Evolutionary conservation across 139 green algal species (phyloP), one percentile per base, ranked within the genome.

Genomic region (Micractinium sp.): DNA sequence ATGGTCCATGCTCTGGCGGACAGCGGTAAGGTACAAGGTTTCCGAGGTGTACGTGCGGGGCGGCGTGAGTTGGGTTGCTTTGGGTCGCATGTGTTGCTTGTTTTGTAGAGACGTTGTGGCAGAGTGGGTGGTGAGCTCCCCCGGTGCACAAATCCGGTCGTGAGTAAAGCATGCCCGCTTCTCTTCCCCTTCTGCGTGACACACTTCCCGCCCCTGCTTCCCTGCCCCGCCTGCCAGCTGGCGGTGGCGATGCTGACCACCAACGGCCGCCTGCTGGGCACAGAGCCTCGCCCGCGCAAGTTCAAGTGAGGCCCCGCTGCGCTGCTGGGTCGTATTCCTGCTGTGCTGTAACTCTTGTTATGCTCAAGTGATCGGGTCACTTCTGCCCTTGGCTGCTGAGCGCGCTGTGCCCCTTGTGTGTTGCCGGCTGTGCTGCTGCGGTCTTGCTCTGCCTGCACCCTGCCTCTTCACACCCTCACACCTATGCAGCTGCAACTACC

Each of bases 201-300:
- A 13, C 77, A 5, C 27, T 53, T 12, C 20, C 23, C 18, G 0
- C 27, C 22, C 41, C 60, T 31, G 16, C 33, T 61, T 12, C 61
- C n/a, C 33, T 12, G 31, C 22, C 33, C 33, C 33, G 31, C 18
- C 47, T 39, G 5, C 83, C 91, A 94, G 95, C 94, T 95, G 19
- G 93, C 92, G 12, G 87, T 97, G 35, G 89, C 94, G 0, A 90
- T 95, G 60, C 93, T 94, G 71, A 93, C 94, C 91, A 93, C 96
- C 15, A 94, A 94, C 12, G 95, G 95, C 9, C 92, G 94, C 66
- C 81, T 97, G 18, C 89, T 97, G 25, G 95, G 95, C 78, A 95
- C 69, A 29, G 95, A 97, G 82, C 86, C 96, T 0, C 89, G 94
- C 16, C 93, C 95, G 7, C 90, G 95, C 23, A 95, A 92, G 75